These are phyloP conservation scores for Termitomyces sp. DNA, from an alignment of 1,284 basidiomycete genomes.

Conservation along the genomic window DNA sequence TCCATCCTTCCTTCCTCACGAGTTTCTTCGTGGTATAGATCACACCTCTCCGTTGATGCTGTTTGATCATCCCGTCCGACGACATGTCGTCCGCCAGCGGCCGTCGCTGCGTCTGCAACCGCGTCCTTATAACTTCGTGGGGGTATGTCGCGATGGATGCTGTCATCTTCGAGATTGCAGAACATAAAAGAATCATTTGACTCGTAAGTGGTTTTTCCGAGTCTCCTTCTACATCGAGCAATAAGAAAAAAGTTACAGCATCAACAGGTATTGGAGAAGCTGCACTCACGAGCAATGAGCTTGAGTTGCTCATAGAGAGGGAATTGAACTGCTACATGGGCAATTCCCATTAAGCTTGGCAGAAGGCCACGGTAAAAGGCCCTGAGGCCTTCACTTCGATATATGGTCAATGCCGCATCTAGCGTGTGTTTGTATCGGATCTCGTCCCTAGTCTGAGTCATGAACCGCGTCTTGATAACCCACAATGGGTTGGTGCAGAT, in stretches of 20 bases:
- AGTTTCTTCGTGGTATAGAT: conserved; percentile 71
- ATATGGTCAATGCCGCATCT: conserved; percentile 84
- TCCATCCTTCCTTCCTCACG: conserved; percentile 78
- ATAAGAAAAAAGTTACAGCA: conserved; percentile 1
- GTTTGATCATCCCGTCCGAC: conserved; percentile 53
- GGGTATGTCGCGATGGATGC: conserved; percentile 93
- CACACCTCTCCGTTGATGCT: conserved; percentile 51
- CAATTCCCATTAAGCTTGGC: conserved; percentile 85
- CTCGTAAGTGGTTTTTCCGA: conserved; percentile 59
- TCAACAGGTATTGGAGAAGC: not conserved
- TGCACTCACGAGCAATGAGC: conserved; percentile 47
- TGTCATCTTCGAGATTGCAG: conserved; percentile 88
- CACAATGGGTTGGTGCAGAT: conserved; percentile 90
- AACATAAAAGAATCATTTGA: conserved; percentile 77
- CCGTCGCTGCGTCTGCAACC: conserved; percentile 79
- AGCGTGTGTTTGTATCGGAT: conserved; percentile 80
- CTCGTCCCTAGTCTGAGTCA: conserved; percentile 80
- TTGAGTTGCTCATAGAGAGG: conserved; percentile 94
- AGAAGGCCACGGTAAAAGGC: conserved; percentile 92
- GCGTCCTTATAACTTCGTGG: conserved; percentile 91
- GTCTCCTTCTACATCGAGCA: conserved; percentile 38
- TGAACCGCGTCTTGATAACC: conserved; percentile 97
- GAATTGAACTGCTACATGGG: conserved; percentile 93
- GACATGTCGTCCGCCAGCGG: conserved; percentile 51
- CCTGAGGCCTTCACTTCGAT: conserved; percentile 73